Conservation (phyloP, 1,284 basidiomycete genomes). For the Caloboletus firmus region DNA sequence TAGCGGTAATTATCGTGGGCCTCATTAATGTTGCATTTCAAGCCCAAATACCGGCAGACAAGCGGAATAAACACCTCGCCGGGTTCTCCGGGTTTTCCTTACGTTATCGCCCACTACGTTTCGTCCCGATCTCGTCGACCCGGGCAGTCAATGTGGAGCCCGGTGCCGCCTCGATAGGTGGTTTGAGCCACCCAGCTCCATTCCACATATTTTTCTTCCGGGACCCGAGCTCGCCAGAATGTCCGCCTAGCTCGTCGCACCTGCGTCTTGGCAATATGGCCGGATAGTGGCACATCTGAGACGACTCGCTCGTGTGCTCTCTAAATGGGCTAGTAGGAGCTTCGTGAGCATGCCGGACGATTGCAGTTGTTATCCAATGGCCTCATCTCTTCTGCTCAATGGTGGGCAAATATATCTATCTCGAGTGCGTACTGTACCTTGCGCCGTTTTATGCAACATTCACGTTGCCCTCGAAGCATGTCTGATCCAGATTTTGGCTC, state of each 20-base stretch:
- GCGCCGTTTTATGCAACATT: not conserved
- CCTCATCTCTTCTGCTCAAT: not conserved
- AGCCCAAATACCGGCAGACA: not conserved
- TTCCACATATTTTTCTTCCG: not conserved
- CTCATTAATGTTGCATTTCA: not conserved
- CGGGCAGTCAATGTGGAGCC: not conserved
- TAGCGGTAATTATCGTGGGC: conserved; percentile 5
- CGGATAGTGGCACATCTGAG: not conserved
- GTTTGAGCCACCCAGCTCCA: not conserved
- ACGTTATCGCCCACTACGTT: not conserved
- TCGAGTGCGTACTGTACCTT: not conserved
- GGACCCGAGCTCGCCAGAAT: not conserved
- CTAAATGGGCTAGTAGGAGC: not conserved
- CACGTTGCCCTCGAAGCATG: not conserved
- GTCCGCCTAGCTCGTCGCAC: not conserved
- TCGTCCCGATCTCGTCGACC: not conserved
- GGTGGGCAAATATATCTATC: not conserved
- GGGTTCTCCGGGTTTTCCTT: not conserved
- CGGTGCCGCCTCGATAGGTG: not conserved
- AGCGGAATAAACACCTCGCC: conserved; percentile 3
- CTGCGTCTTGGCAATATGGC: too few species aligned
- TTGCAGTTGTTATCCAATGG: not conserved
- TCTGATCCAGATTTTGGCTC: not conserved
- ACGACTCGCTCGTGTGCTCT: not conserved
- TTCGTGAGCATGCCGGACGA: not conserved